Base-by-base conservation (phyloP, 371 early-diverging fungal species). In the Mucor piriformis region DNA sequence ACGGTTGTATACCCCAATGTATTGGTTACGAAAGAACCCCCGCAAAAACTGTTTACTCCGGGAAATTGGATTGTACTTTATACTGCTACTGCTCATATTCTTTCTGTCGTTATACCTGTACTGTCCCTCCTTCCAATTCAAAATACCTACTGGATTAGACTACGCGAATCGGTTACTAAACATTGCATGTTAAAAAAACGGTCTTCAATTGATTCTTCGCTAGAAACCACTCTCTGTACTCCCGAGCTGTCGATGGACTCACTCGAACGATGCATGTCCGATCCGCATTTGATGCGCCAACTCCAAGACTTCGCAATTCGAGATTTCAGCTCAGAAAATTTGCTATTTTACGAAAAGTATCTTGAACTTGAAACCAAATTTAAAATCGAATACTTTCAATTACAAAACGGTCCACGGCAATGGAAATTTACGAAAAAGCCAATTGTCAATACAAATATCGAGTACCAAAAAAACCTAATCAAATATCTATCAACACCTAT, bases 311-410 rank as follows among this genome's bases (percentile, higher is more conserved):
- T 72, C 25, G 72, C 79, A 11, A 68, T 79, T 21, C 59, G 72
- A 34, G 79, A 79, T 52, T 79, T 79, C 40, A 74, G 74, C 52
- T 64, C 67, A 10, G 79, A 79, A 59, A 76, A 76, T 46, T 48
- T 72, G 0, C 42, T 76, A 11, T 76, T 76, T 27, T 76, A 72
- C 44, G 69, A 79, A 54, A 56, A 56, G 5, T 76, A 76, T 35
- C 34, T 66, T 7, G 51, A 59, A 3, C 43, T 79, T 0, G 62
- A 64, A 24, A 65, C 69, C 18, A 61, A 58, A 21, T 44, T 64
- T 13, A 65, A 44, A 34, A 43, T 25, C 33, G 53, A 40, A 25
- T 5, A 37, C 24, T 16, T 3, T 18, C 21, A 3, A n/a, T 12
- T 4, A 35, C 21, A 10, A 15, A 27, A 21, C 4, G n/a, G 46